phyloP scores from a whole-genome alignment of 176 grass and related monocot species.

The Chrysopogon serrulatus region DNA sequence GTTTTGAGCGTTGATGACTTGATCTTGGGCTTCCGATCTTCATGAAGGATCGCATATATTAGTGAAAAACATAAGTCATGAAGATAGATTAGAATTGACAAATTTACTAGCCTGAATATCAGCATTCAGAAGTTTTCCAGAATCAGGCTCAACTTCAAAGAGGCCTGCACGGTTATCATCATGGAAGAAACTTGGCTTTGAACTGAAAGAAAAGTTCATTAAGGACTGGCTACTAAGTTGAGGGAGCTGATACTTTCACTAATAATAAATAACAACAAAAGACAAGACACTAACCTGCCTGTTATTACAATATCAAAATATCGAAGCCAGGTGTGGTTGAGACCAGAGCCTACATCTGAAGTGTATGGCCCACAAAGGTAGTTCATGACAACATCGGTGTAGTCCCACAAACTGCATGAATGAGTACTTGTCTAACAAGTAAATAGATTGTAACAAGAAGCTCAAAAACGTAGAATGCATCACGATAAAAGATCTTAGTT shows the following conservation, averaged over 20 bases:
- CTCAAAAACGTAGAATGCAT: constrained; percentile 5
- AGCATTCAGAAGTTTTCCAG: constrained; percentile 95
- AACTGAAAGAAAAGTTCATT: constrained; percentile 50
- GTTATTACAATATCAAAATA: constrained; percentile 99
- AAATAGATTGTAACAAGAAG: constrained; percentile 28
- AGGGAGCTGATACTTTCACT: constrained; percentile 3
- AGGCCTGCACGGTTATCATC: constrained; percentile 86
- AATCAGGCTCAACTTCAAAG: constrained; percentile 97
- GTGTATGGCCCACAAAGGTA: constrained; percentile 75
- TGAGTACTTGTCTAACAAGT: constrained; percentile 13
- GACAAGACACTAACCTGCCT: constrained; percentile 60
- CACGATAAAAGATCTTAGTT: constrained; percentile 12
- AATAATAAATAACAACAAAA: constrained; percentile 17
- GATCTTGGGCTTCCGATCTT: constrained; percentile 77
- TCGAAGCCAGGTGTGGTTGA: constrained; percentile 73
- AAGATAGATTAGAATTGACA: background rate
- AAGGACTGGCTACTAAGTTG: background rate
- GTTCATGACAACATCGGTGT: constrained; percentile 97
- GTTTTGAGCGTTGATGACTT: constrained; percentile 30
- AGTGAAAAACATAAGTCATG: constrained; percentile 22
- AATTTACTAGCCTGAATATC: constrained; percentile 78
- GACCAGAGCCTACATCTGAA: constrained; percentile 41
- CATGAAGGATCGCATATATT: constrained; percentile 8
- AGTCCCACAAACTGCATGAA: constrained; percentile 89
- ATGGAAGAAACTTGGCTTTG: constrained; percentile 93